phyloP scores from a whole-genome alignment of 495 filamentous ascomycete genomes.

The Tuber aestivum region DNA sequence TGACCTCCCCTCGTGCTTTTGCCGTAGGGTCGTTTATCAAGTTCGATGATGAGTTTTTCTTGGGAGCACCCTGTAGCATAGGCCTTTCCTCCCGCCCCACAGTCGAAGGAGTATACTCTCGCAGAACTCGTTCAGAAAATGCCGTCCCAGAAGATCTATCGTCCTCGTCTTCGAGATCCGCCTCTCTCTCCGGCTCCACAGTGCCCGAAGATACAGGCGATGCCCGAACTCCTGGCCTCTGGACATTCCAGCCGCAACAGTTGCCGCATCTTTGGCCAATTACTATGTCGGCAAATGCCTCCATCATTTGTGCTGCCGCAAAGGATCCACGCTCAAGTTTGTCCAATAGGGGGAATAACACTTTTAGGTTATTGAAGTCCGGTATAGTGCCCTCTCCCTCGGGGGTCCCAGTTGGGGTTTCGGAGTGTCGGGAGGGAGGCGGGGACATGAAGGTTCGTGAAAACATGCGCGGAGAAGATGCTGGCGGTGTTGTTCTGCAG shows the following conservation, averaged over 20 bases:
- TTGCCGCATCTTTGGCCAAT: conserved; percentile 7
- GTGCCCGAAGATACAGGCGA: background rate
- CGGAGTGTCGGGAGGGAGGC: background rate
- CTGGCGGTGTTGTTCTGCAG: background rate
- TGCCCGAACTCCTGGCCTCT: background rate
- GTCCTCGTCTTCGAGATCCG: background rate
- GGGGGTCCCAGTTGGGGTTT: background rate
- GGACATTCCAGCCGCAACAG: background rate
- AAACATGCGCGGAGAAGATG: background rate
- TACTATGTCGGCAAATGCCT: conserved; percentile 20
- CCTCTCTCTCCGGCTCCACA: background rate
- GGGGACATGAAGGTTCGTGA: background rate
- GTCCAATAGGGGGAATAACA: conserved; percentile 22
- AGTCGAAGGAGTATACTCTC: background rate
- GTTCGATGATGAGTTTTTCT: background rate
- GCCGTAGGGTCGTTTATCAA: background rate
- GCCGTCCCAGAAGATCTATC: background rate
- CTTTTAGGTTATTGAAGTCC: conserved; percentile 19
- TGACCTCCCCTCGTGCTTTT: background rate
- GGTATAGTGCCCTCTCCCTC: conserved; percentile 4
- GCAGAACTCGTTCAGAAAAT: background rate
- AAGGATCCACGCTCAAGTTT: conserved; percentile 21
- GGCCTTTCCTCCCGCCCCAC: background rate
- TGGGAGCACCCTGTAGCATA: background rate
- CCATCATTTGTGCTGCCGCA: conserved; percentile 20